phyloP scores from a whole-genome alignment of 2,329 filamentous ascomycete genomes.

The Aspergillus hortae region DNA sequence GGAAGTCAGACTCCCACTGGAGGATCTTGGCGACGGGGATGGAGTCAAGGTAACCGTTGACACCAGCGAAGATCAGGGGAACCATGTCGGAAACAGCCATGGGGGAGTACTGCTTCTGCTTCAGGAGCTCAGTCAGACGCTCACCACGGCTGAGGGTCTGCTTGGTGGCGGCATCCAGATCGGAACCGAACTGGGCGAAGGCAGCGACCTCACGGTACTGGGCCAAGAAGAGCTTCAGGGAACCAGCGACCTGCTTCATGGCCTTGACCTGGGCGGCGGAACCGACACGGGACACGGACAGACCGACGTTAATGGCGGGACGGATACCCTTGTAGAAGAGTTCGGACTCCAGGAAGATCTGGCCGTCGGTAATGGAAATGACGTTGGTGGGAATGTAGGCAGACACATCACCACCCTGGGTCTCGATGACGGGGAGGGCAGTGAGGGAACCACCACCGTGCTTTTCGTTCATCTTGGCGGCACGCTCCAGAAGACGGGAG shows the following conservation, averaged over 20 bases:
- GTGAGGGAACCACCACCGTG: conserved; percentile 94
- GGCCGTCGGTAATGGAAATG: conserved; percentile 99
- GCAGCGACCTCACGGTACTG: conserved; percentile 99
- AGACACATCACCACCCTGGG: conserved; percentile 99
- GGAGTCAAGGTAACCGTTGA: conserved; percentile 89
- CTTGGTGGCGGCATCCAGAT: conserved; percentile 98
- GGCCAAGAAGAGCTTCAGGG: conserved; percentile 99
- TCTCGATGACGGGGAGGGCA: conserved; percentile 97
- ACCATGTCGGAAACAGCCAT: conserved; percentile 99
- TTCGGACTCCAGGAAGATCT: conserved; percentile 99
- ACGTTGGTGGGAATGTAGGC: conserved; percentile 99
- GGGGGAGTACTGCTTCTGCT: conserved; percentile 99
- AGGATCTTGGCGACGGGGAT: conserved; percentile 90
- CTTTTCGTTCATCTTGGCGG: conserved; percentile 97
- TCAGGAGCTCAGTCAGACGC: conserved; percentile 96
- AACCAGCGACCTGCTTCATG: conserved; percentile 99
- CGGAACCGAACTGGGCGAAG: conserved; percentile 99
- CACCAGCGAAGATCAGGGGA: conserved; percentile 97
- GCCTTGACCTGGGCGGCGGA: conserved; percentile 99
- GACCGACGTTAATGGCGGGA: conserved; percentile 99
- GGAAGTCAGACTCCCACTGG: conserved; percentile 91
- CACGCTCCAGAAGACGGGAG: conserved; percentile 98
- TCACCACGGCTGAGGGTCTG: conserved; percentile 98
- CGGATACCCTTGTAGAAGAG: conserved; percentile 99
- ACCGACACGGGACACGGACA: conserved; percentile 99